Evolutionary conservation across 371 early-diverging fungal genomes (phyloP), one percentile per base, ranked within the genome.

Genomic region (Apophysomyces elegans): DNA sequence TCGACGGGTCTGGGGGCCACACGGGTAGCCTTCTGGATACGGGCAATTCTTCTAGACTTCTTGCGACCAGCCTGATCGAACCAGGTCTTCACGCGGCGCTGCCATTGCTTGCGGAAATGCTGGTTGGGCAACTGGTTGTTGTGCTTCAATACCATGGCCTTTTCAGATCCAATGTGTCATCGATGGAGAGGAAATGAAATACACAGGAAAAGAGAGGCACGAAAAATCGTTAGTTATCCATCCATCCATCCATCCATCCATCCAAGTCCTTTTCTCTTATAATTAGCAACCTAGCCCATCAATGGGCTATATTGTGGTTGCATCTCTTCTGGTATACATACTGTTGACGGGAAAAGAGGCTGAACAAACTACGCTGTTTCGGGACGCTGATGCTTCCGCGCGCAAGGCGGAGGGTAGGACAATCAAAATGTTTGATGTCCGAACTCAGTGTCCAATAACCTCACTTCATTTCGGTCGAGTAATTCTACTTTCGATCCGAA

Each of bases 101-200:
- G 93, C 95, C 99, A 98, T 86, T 98, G 94, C 94, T 99, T 99
- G 85, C 95, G 98, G 92, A 99, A 97, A 83, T 99, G 99, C 81
- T 84, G 89, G 87, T 96, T 98, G 86, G 97, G 99, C 87, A 99
- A 86, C 80, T 91, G 91, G 87, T 99, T 97, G 93, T 99, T 99
- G 91, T 98, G 99, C 90, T 93, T 95, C 93, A 96, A 89, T 67
- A 78, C 80, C 80, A 80, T 80, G 64, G 67, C 76, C 78, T 80
- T 59, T 47, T 41, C 32, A 26, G 21, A 43, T 11, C 13, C 37
- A 38, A 39, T 18, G 32, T 41, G 32, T 26, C 44, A 67, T 50
- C 50, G n/a, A 41, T 58, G 44, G 9, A 46, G 32, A 57, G 32
- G 32, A 58, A 50, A 50, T 50, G 21, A 50, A 9, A 21, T 18